Percentiles rank a stretch among this genome's conserved stretches.
Evolutionary conservation across 2,329 filamentous ascomycete genomes (phyloP).

Genomic region (Penicillium sp.): DNA sequence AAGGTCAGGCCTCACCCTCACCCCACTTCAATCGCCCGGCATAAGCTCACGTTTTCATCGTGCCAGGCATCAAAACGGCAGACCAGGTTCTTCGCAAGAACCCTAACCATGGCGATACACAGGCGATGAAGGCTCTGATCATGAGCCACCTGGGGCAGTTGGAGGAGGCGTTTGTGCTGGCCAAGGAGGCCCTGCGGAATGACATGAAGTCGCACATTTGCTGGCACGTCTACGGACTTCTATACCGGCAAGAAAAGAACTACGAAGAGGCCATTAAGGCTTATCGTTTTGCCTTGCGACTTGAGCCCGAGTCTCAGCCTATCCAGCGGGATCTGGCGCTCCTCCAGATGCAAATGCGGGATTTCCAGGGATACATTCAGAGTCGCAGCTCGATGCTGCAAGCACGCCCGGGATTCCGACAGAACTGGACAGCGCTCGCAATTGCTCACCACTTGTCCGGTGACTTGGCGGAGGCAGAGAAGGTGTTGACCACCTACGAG

Average conservation of each 20-base stretch:
- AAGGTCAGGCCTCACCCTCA: constrained; percentile 50
- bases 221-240: constrained; percentile 96
- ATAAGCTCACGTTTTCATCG: constrained; percentile 23
- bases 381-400: constrained; percentile 86
- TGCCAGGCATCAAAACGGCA: constrained; percentile 78
- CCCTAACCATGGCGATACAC: constrained; percentile 94
- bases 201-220: constrained; percentile 99
- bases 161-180: constrained; percentile 89
- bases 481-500: constrained; percentile 86
- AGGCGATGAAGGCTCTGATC: constrained; percentile 98
- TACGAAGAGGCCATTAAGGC: constrained; percentile 99
- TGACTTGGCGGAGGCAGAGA: constrained; percentile 80
- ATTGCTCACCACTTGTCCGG: constrained; percentile 90
- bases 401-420: constrained; percentile 72
- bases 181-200: constrained; percentile 85
- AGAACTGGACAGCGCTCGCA: constrained; percentile 97
- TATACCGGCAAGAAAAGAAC: constrained; percentile 93
- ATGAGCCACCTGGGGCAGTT: constrained; percentile 88
- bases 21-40: constrained; percentile 4
- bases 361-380: constrained; percentile 89
- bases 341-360: constrained; percentile 92
- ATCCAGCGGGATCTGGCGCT: constrained; percentile 92
- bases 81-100: constrained; percentile 95
- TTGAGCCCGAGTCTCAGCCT: constrained; percentile 91
- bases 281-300: constrained; percentile 88